These are phyloP conservation scores for Metschnikowia peoriensis DNA, from an alignment of 805 yeast genomes.

Conservation along the genomic window DNA sequence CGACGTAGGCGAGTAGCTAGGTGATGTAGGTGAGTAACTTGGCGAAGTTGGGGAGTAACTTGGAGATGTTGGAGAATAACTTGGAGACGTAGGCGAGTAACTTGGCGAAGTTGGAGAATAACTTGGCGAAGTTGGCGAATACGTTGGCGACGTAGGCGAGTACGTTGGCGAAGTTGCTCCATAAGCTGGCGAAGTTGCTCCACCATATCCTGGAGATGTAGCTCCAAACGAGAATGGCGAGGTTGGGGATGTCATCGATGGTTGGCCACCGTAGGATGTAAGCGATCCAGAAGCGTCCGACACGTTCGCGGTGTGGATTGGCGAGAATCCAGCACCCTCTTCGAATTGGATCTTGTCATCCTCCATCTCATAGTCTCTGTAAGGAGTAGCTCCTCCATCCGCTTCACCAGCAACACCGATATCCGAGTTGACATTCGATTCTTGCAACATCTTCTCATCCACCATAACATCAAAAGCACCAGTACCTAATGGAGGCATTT, in stretches of 20 bases:
- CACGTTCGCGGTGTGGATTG: slow-evolving; percentile 81
- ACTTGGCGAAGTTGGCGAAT: slow-evolving; percentile 67
- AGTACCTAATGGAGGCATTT: slow-evolving; percentile 97
- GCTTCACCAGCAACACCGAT: slow-evolving; percentile 34
- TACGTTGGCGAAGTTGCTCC: slow-evolving; percentile 27
- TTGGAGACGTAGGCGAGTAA: slow-evolving; percentile 74
- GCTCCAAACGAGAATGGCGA: slow-evolving; percentile 56
- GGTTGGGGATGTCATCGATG: slow-evolving; percentile 48
- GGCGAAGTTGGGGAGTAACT: slow-evolving; percentile 69
- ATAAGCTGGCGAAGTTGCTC: slow-evolving; percentile 46
- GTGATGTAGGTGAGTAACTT: slow-evolving; percentile 74
- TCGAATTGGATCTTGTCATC: slow-evolving; percentile 62
- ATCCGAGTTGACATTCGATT: slow-evolving; percentile 48
- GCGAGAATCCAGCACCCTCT: slow-evolving; percentile 87
- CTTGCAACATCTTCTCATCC: slow-evolving; percentile 80
- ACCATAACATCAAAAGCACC: slow-evolving; percentile 96
- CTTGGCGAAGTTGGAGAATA: slow-evolving; percentile 80
- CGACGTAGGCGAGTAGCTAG: slow-evolving; percentile 74
- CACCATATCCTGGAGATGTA: slow-evolving; percentile 52
- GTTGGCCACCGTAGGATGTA: slow-evolving; percentile 80
- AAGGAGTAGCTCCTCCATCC: slow-evolving; percentile 88
- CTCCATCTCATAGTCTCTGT: slow-evolving; percentile 62
- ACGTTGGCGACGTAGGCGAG: slow-evolving; percentile 28
- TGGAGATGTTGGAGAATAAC: slow-evolving; percentile 58
- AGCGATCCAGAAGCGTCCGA: slow-evolving; percentile 80